phyloP scores from a whole-genome alignment of 257 asterid genomes.

The Scutellaria barbata region DNA sequence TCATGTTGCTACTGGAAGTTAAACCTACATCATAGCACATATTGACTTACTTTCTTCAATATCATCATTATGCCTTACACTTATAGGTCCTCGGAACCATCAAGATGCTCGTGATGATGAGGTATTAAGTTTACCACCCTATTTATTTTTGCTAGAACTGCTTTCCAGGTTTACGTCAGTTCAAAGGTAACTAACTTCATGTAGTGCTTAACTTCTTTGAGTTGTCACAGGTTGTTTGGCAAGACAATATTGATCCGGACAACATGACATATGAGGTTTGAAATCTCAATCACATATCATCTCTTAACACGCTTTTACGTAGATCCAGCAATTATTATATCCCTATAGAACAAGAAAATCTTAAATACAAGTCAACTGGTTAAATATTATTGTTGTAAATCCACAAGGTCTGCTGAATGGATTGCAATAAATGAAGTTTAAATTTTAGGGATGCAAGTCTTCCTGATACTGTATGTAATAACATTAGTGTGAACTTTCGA shows the following conservation, averaged over 20 bases:
- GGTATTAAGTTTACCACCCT: constrained; percentile 46
- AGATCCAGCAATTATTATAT: background rate
- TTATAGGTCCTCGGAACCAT: constrained; percentile 73
- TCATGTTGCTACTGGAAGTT: constrained; percentile 16
- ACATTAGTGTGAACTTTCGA: background rate
- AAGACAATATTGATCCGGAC: constrained; percentile 74
- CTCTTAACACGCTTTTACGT: constrained; percentile 16
- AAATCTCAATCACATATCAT: constrained; percentile 21
- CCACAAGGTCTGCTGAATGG: constrained; percentile 16
- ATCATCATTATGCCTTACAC: constrained; percentile 25
- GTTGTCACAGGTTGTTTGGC: constrained; percentile 63
- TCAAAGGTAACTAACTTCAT: constrained; percentile 9
- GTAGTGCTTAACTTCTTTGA: constrained; percentile 29
- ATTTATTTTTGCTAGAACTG: background rate
- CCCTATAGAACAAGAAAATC: background rate
- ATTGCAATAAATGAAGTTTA: constrained; percentile 5
- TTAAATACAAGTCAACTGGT: background rate
- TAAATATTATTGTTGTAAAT: background rate
- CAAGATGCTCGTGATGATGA: constrained; percentile 63
- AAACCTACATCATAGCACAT: background rate
- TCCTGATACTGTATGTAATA: constrained; percentile 5
- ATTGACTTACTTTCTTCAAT: background rate
- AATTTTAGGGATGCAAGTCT: constrained; percentile 9
- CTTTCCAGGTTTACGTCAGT: constrained; percentile 28
- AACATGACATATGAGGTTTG: constrained; percentile 83